Base-by-base conservation (phyloP, 2,329 filamentous ascomycete species). In the Cytospora piceae region DNA sequence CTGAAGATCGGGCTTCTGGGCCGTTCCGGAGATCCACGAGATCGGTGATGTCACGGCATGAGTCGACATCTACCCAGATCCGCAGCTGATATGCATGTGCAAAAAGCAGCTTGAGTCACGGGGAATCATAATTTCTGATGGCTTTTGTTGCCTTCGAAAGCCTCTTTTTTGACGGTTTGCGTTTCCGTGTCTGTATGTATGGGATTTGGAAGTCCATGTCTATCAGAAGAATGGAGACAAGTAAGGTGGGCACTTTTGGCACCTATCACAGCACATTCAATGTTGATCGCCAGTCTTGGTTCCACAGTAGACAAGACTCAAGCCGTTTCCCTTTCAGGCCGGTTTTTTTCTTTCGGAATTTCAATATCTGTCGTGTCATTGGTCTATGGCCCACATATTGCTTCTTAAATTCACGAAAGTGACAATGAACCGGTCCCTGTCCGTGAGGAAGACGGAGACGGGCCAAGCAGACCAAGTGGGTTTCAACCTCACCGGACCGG, bases 401-500 rank as follows among this genome's bases (percentile, higher is more conserved):
- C 61, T 63, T 24, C 31, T 63, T 32, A 63, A 39, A 53, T 54
- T 34, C 52, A 63, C 12, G 53, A 14, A 63, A 49, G 42, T 39
- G 27, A 17, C 39, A 34, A 17, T 51, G 60, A 57, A 53, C 37
- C 55, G 52, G 52, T 56, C 29, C 60, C 29, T 27, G 60, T 27
- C 58, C 42, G 53, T 46, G 42, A 70, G 62, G 70, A 58, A 67
- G 70, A 68, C 68, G 66, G 66, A 65, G 65, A 68, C 62, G 49
- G 64, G 58, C 66, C 63, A 31, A 5, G 56, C 62, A 39, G 64
- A 57, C 66, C 63, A 31, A 5, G 56, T 52, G 53, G 61, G 22
- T 57, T 22, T 49, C 11, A 49, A 49, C n/a, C 46, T 42, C 17
- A 20, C 39, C 17, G 39, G 39, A 42, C 39, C 32, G 39, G 39